These are phyloP conservation scores for Aspergillus fischeri DNA, from an alignment of 2,329 filamentous ascomycete species.

Conservation along the genomic window DNA sequence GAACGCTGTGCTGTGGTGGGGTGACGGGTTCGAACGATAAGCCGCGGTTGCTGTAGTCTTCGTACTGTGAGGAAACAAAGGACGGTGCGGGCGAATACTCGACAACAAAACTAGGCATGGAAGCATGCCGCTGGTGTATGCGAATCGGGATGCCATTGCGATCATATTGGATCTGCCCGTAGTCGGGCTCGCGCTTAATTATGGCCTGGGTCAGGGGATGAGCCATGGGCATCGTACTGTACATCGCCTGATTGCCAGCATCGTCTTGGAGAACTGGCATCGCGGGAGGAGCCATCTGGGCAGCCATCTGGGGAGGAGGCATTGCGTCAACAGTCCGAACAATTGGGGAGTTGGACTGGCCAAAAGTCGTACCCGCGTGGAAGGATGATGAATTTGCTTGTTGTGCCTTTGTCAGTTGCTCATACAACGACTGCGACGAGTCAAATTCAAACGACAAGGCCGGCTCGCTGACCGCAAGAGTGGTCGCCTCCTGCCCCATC, in stretches of 20 bases:
- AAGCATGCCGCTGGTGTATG: conserved; percentile 86
- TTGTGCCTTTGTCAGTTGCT: conserved; percentile 98
- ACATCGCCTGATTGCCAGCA: conserved; percentile 63
- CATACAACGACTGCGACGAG: conserved; percentile 96
- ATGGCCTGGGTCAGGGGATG: conserved; percentile 65
- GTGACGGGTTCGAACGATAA: conserved; percentile 97
- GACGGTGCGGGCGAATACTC: conserved; percentile 98
- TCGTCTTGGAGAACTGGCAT: conserved; percentile 60
- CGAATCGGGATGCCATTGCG: conserved; percentile 86
- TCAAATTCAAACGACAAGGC: conserved; percentile 98
- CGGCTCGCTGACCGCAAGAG: conserved; percentile 92
- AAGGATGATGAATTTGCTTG: conserved; percentile 98
- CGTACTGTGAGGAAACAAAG: conserved; percentile 97
- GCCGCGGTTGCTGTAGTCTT: conserved; percentile 94
- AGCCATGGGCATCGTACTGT: conserved; percentile 66
- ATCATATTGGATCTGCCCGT: conserved; percentile 77
- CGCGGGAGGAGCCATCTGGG: conserved; percentile 67
- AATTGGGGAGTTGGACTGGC: conserved; percentile 79
- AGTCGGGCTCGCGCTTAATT: conserved; percentile 88
- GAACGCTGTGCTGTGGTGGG: conserved; percentile 83
- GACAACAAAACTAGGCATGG: conserved; percentile 90
- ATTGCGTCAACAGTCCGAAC: conserved; percentile 85
- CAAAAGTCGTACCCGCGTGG: conserved; percentile 62
- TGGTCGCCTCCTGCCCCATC: conserved; percentile 98
- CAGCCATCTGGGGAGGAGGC: conserved; percentile 84